Conservation (phyloP, 2,329 filamentous ascomycete genomes). For the Colletotrichum filicis region DNA sequence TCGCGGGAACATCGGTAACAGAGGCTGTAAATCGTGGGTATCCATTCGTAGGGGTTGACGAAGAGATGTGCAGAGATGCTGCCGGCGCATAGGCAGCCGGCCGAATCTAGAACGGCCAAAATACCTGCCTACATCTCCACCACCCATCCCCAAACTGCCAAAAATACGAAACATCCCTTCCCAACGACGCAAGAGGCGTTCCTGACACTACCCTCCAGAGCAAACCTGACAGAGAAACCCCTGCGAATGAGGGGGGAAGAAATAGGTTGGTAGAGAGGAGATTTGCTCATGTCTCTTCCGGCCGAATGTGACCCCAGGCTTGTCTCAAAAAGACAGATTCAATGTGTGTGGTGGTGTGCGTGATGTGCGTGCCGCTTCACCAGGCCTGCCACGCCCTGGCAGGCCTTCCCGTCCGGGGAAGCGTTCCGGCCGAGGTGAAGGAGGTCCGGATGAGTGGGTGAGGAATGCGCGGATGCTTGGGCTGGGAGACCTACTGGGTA, state of each 20-base stretch:
- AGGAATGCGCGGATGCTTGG: neutral
- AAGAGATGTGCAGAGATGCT: no score
- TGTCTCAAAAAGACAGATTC: conserved; percentile 13
- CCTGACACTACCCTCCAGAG: conserved; percentile 13
- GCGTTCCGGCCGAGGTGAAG: conserved; percentile 9
- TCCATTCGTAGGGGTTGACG: no score
- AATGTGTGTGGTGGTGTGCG: neutral
- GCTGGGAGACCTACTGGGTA: neutral
- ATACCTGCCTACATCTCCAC: neutral
- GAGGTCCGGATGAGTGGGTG: neutral
- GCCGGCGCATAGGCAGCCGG: neutral
- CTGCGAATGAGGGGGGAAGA: neutral
- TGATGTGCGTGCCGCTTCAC: neutral
- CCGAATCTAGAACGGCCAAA: conserved; percentile 1
- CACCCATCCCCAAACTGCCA: neutral
- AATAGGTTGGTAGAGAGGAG: no score
- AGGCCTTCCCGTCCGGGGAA: conserved; percentile 29
- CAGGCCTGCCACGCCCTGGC: conserved; percentile 26
- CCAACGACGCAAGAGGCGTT: conserved; percentile 32
- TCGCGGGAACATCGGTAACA: conserved; percentile 10
- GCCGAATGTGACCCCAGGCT: conserved; percentile 5
- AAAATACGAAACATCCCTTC: conserved; percentile 4
- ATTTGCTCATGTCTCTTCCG: neutral
- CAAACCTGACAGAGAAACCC: conserved; percentile 12
- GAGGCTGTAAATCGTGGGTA: neutral